Percentiles rank a stretch among this genome's conserved stretches.
phyloP scores from a whole-genome alignment of 2,329 filamentous ascomycete genomes.

The Exophiala aquamarina region DNA sequence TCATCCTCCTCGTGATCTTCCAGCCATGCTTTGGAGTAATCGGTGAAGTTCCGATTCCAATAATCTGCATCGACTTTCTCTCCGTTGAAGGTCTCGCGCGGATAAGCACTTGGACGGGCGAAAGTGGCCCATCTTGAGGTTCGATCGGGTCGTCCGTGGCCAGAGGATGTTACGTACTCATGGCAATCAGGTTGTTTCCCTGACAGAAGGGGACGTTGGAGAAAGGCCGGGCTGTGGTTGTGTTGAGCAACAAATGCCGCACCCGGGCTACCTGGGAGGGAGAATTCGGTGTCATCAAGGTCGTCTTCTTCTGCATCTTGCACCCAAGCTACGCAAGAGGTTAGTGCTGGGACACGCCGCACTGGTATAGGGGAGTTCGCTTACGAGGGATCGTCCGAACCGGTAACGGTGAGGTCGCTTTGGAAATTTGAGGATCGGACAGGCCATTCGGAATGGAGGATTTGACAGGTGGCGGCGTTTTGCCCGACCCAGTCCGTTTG shows the following conservation, averaged over 20 bases:
- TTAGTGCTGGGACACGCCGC: background rate
- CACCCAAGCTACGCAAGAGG: conserved; percentile 37
- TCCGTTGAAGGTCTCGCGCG: conserved; percentile 37
- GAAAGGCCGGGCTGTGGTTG: conserved; percentile 41
- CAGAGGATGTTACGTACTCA: conserved; percentile 16
- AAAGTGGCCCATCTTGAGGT: conserved; percentile 50
- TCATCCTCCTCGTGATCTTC: conserved; percentile 48
- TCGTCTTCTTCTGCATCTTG: conserved; percentile 43
- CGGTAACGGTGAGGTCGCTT: conserved; percentile 12
- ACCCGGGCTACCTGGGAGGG: conserved; percentile 37
- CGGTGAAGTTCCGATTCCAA: conserved; percentile 44
- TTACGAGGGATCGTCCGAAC: conserved; percentile 23
- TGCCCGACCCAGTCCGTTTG: conserved; percentile 10
- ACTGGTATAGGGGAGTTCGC: background rate
- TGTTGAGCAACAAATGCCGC: conserved; percentile 48
- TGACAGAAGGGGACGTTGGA: conserved; percentile 26
- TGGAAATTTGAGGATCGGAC: conserved; percentile 6
- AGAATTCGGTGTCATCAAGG: conserved; percentile 35
- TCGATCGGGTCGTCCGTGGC: conserved; percentile 28
- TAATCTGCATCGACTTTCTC: conserved; percentile 47
- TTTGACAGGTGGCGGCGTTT: conserved; percentile 9
- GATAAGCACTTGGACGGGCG: conserved; percentile 43
- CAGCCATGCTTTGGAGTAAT: conserved; percentile 54
- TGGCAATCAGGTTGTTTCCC: conserved; percentile 11
- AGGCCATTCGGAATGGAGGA: background rate